Evolutionary conservation across 495 filamentous ascomycete genomes (phyloP).

Genomic region (Opeltia flavorubescens): DNA sequence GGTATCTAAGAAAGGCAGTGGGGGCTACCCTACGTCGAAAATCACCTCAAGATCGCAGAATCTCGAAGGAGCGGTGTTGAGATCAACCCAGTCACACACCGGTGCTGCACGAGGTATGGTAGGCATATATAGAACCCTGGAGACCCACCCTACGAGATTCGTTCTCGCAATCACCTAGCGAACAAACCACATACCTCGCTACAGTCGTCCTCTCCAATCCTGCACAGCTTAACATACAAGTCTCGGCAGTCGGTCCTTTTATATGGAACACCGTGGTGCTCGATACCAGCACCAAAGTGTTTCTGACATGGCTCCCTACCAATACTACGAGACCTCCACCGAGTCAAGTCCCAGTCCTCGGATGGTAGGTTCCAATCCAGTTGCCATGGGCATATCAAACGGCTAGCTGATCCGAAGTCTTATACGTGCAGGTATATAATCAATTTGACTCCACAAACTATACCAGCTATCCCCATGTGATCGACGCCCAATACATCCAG

Average conservation of each 20-base stretch:
- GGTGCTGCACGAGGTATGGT: neutral
- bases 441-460: neutral
- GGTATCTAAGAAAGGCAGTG: neutral
- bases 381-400: too few relatives aligned
- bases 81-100: neutral
- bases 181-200: neutral
- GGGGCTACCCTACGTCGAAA: neutral
- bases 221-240: slow-evolving; percentile 4
- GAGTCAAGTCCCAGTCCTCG: slow-evolving; percentile 17
- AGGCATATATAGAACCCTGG: neutral
- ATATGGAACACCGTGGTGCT: slow-evolving; percentile 8
- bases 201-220: neutral
- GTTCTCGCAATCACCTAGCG: neutral
- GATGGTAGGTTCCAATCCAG: slow-evolving; percentile 8
- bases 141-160: neutral
- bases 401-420: too few relatives aligned
- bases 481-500: neutral
- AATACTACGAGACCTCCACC: slow-evolving; percentile 14
- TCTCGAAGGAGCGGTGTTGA: neutral
- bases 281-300: slow-evolving; percentile 12
- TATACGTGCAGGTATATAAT: neutral
- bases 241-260: slow-evolving; percentile 5
- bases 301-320: slow-evolving; percentile 12
- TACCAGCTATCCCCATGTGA: neutral
- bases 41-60: neutral